Evolutionary conservation across 768 basidiomycete species (phyloP).

Genomic region (Lentinula lateritia): DNA sequence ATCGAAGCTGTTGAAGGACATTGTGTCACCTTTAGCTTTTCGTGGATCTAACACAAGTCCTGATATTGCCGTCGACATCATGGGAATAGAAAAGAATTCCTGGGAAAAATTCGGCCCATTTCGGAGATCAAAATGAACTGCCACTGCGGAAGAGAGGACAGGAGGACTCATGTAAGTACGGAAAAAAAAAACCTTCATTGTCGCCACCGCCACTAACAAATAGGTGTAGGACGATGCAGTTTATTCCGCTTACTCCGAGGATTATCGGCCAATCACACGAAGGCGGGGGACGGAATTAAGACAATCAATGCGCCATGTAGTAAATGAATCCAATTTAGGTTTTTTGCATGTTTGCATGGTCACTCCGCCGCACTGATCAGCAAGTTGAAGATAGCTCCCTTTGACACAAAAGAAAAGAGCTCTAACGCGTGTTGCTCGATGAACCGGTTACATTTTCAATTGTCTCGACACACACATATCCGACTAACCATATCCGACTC

Average conservation of each 20-base stretch:
- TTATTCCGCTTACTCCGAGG: not conserved
- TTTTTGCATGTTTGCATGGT: too few species aligned
- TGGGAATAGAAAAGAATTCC: not conserved
- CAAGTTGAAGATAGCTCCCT: not conserved
- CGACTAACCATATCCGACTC: not conserved
- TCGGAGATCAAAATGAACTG: constrained; percentile 4
- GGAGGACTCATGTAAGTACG: too few species aligned
- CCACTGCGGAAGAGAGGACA: too few species aligned
- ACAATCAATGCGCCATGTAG: not conserved
- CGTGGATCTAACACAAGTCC: not conserved
- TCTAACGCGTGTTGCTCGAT: not conserved
- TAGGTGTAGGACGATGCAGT: not conserved
- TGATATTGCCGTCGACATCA: not conserved
- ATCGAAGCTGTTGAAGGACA: not conserved
- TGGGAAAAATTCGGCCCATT: not conserved
- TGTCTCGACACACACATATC: not conserved
- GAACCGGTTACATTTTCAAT: too few species aligned
- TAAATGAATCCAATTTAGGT: too few species aligned
- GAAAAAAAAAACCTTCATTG: not conserved
- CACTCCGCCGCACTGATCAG: not conserved
- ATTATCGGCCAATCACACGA: not conserved
- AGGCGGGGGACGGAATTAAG: not conserved
- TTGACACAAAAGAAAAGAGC: not conserved
- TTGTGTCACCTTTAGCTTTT: not conserved
- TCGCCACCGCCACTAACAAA: constrained; percentile 2